phyloP scores from a whole-genome alignment of 306 rosid species.

The Fagus crenata region DNA sequence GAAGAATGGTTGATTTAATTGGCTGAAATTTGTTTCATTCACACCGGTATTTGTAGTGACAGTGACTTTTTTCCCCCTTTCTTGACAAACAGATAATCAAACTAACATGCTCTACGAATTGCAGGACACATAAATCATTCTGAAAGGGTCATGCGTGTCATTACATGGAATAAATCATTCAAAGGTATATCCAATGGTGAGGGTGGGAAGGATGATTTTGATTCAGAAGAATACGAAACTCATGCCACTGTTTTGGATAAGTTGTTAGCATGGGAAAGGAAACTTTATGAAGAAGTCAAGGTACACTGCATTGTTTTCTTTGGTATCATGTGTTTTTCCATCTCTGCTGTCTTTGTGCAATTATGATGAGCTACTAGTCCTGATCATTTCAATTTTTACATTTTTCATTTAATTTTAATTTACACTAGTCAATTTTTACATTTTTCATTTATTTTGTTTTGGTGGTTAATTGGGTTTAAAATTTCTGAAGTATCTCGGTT shows the following conservation, averaged over 20 bases:
- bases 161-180: constrained; percentile 77
- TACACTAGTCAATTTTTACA: no score
- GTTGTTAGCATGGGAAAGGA: constrained; percentile 88
- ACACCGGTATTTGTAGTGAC: not conserved
- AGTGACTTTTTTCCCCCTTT: not conserved
- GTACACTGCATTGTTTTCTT: constrained; percentile 27
- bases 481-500: no score
- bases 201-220: constrained; percentile 60
- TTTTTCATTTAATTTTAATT: constrained; percentile 44
- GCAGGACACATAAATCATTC: constrained; percentile 90
- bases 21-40: not conserved
- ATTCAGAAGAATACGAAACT: constrained; percentile 74
- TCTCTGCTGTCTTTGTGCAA: constrained; percentile 1
- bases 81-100: not conserved
- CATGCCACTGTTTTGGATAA: constrained; percentile 87
- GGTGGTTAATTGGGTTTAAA: no score
- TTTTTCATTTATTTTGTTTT: no score
- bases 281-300: constrained; percentile 90
- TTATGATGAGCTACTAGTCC: constrained; percentile 3
- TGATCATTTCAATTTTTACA: no score
- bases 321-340: not conserved
- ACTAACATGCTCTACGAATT: constrained; percentile 24
- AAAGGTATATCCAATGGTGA: constrained; percentile 67
- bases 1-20: constrained; percentile 1
- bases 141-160: constrained; percentile 80